Evolutionary conservation across 768 basidiomycete species (phyloP).

Genomic region (Lactarius quietus): DNA sequence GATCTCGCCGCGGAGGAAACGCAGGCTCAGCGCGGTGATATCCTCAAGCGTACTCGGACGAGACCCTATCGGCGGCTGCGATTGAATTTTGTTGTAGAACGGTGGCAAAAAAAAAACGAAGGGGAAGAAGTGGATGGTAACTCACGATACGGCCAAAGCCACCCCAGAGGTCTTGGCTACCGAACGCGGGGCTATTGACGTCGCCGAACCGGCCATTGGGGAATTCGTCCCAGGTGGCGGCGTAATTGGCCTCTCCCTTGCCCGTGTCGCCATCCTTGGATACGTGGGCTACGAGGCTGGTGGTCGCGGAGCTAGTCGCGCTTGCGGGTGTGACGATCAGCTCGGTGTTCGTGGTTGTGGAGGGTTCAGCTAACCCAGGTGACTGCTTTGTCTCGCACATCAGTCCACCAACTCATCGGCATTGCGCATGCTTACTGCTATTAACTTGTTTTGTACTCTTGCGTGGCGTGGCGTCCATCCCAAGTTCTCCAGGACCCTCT

Average conservation of each 20-base stretch:
- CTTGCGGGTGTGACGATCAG: slow-evolving; percentile 59
- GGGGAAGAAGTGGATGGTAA: not conserved
- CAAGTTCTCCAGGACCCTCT: slow-evolving; percentile 75
- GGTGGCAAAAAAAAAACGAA: not conserved
- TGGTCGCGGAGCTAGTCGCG: slow-evolving; percentile 61
- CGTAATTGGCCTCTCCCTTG: slow-evolving; percentile 71
- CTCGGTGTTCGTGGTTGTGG: slow-evolving; percentile 32
- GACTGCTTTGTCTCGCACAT: slow-evolving; percentile 29
- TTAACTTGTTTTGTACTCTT: slow-evolving; percentile 57
- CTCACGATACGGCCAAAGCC: slow-evolving; percentile 58
- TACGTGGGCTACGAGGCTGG: slow-evolving; percentile 49
- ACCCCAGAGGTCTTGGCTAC: slow-evolving; percentile 75
- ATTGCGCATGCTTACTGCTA: slow-evolving; percentile 44
- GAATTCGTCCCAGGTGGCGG: slow-evolving; percentile 89
- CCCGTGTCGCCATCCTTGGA: slow-evolving; percentile 54
- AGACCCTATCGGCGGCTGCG: slow-evolving; percentile 12
- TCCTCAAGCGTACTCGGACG: slow-evolving; percentile 40
- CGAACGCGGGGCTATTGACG: slow-evolving; percentile 95
- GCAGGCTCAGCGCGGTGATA: slow-evolving; percentile 74
- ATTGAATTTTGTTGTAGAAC: not conserved
- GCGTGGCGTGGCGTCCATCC: slow-evolving; percentile 54
- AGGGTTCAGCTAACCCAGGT: slow-evolving; percentile 31
- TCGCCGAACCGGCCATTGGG: slow-evolving; percentile 99
- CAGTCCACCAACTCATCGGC: not conserved
- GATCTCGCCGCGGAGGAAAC: slow-evolving; percentile 71